phyloP scores from a whole-genome alignment of 768 basidiomycete species.

The Suillus spraguei region DNA sequence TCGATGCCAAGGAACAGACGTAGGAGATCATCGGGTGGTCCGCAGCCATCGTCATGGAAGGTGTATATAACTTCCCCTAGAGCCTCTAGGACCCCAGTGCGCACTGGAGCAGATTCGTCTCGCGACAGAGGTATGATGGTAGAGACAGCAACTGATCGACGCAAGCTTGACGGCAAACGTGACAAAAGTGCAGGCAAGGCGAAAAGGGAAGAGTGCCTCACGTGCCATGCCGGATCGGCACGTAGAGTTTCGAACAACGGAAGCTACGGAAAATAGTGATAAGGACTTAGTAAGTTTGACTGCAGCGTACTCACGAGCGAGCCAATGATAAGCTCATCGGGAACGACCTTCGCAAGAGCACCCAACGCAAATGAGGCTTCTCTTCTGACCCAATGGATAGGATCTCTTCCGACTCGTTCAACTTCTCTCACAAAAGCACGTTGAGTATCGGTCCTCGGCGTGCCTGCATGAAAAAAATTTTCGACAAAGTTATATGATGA shows the following conservation, averaged over 20 bases:
- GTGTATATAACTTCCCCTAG: conserved; percentile 89
- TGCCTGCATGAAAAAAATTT: conserved; percentile 40
- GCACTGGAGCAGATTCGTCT: conserved; percentile 69
- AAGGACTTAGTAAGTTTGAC: conserved; percentile 3
- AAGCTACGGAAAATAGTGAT: conserved; percentile 49
- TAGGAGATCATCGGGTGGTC: conserved; percentile 76
- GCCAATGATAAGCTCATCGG: conserved; percentile 66
- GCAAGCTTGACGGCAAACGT: conserved; percentile 58
- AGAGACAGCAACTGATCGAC: conserved; percentile 66
- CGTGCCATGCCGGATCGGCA: conserved; percentile 74
- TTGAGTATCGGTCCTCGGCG: conserved; percentile 56
- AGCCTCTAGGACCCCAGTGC: conserved; percentile 80
- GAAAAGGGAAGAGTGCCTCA: conserved; percentile 86
- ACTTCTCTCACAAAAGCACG: conserved; percentile 74
- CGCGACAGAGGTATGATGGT: conserved; percentile 62
- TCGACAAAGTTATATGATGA: conserved; percentile 14
- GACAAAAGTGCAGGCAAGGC: conserved; percentile 80
- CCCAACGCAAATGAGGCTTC: conserved; percentile 90
- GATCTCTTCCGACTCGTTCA: conserved; percentile 63
- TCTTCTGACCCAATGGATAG: conserved; percentile 76
- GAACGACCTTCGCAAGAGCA: conserved; percentile 84
- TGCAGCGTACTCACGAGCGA: conserved; percentile 53
- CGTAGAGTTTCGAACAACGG: conserved; percentile 76
- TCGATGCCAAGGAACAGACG: conserved; percentile 72
- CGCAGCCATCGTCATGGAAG: conserved; percentile 62